Base-by-base conservation (phyloP, 306 rosid genomes). In the Cucumis cinereus region DNA sequence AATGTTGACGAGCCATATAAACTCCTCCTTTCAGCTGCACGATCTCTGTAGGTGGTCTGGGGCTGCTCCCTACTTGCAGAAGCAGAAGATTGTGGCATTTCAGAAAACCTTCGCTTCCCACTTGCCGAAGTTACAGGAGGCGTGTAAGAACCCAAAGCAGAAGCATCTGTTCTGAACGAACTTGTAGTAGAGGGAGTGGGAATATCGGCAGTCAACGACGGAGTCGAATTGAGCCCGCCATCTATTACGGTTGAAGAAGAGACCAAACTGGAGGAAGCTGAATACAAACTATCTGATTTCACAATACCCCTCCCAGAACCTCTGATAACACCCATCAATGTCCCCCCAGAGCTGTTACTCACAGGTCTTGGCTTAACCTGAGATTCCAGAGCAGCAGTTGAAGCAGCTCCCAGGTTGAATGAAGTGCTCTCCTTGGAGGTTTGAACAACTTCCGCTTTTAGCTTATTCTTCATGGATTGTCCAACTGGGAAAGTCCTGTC, bases 11-110 rank as follows among this genome's bases (percentile, higher is more conserved):
- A 89, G 74, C 98, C 97, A 86, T 91, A 94, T 83, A 94, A 86
- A 84, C 81, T 94, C 79, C 98, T 87, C 82, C 98, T 89, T 83
- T 94, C 98, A 17, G 98, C 98, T 1, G 98, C 98, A 71, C 98
- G 97, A 82, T 94, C 98, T 84, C 98, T 84, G 76, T 94, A 94
- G 50, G 90, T 70, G 47, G 90, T 85, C 75, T 90, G 97, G 28
- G 88, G 79, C 77, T 88, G 95, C 50, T 88, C 97, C 85, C 87
- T 90, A 76, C 80, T 84, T 57, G 84, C 68, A 84, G 97, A 85
- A 83, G 87, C 83, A 57, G 89, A 76, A n/a, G 80, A 6, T 33
- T 72, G 84, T 64, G 98, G 98, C 94, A 87, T 82, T 85, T 94
- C 98, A 17, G 98, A 94, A 79, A 94, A 94, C 78, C 98, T 86